Evolutionary conservation across 2,329 filamentous ascomycete genomes (phyloP).

Genomic region (Cordyceps militaris): DNA sequence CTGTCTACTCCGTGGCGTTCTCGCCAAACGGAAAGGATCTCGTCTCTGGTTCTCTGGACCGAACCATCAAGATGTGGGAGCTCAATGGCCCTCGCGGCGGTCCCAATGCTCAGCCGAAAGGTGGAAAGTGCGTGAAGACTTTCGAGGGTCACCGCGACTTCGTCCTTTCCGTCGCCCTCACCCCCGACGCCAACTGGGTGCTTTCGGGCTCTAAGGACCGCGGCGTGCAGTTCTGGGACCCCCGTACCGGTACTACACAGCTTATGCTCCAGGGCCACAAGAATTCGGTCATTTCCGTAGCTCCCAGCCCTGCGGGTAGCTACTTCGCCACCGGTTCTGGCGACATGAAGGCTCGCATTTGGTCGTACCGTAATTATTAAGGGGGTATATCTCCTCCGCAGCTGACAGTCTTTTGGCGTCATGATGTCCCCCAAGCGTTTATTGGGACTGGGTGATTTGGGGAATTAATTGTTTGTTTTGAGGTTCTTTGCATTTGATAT

Average conservation of each 20-base stretch:
- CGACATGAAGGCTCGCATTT: slow-evolving; percentile 96
- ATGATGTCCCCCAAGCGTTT: not conserved
- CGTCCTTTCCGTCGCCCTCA: slow-evolving; percentile 89
- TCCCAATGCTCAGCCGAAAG: slow-evolving; percentile 62
- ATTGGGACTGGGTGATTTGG: slow-evolving; percentile 5
- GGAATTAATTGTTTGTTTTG: not conserved
- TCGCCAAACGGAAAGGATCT: slow-evolving; percentile 88
- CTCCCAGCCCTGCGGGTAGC: slow-evolving; percentile 79
- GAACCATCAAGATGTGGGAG: slow-evolving; percentile 99
- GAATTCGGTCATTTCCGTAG: slow-evolving; percentile 97
- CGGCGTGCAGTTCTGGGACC: slow-evolving; percentile 98
- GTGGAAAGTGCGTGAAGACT: slow-evolving; percentile 89
- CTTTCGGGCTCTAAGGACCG: slow-evolving; percentile 96
- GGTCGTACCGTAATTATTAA: slow-evolving; percentile 63
- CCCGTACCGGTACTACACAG: slow-evolving; percentile 83
- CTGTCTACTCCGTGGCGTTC: slow-evolving; percentile 94
- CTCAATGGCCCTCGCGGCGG: slow-evolving; percentile 65
- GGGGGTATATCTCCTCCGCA: not conserved
- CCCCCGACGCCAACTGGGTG: slow-evolving; percentile 91
- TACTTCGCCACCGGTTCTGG: slow-evolving; percentile 95
- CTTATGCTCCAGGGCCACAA: slow-evolving; percentile 99
- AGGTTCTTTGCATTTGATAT: not conserved
- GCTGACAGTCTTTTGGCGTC: slow-evolving; percentile 1
- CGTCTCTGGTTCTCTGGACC: slow-evolving; percentile 90
- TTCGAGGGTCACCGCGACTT: slow-evolving; percentile 99